Conservation (phyloP, 2,329 filamentous ascomycete species). For the Aspergillus sergii region DNA sequence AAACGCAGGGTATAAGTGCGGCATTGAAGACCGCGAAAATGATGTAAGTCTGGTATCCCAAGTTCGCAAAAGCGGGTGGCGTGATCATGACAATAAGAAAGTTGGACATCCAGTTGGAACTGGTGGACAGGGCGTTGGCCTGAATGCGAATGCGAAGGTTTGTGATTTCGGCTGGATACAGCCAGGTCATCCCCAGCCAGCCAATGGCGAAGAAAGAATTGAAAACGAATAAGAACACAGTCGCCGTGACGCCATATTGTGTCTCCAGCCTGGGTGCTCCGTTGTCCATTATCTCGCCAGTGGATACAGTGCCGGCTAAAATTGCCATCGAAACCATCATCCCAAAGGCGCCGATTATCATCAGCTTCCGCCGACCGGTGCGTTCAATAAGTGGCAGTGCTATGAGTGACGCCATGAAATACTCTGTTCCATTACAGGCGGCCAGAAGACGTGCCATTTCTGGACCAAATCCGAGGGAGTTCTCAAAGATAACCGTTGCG, state of each 20-base stretch:
- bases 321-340: constrained; percentile 11
- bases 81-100: constrained; percentile 70
- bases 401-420: constrained; percentile 24
- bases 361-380: constrained; percentile 42
- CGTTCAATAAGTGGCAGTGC: constrained; percentile 31
- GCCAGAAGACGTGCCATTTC: constrained; percentile 13
- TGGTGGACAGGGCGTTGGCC: constrained; percentile 64
- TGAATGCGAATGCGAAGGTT: constrained; percentile 60
- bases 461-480: constrained; percentile 10
- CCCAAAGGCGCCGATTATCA: constrained; percentile 28
- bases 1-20: constrained; percentile 56
- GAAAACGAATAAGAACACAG: constrained; percentile 59
- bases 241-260: constrained; percentile 6
- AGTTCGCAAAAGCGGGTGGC: constrained; percentile 60
- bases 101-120: constrained; percentile 60
- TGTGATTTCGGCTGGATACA: constrained; percentile 50
- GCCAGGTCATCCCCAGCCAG: constrained; percentile 64
- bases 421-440: constrained; percentile 30
- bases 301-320: constrained; percentile 4
- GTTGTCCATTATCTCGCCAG: not conserved
- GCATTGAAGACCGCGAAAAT: constrained; percentile 59
- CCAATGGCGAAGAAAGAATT: constrained; percentile 67
- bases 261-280: constrained; percentile 5
- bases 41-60: constrained; percentile 58
- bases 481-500: constrained; percentile 14